Evolutionary conservation across 306 rosid species (phyloP).

Genomic region (Elaeagnus macrophylla): DNA sequence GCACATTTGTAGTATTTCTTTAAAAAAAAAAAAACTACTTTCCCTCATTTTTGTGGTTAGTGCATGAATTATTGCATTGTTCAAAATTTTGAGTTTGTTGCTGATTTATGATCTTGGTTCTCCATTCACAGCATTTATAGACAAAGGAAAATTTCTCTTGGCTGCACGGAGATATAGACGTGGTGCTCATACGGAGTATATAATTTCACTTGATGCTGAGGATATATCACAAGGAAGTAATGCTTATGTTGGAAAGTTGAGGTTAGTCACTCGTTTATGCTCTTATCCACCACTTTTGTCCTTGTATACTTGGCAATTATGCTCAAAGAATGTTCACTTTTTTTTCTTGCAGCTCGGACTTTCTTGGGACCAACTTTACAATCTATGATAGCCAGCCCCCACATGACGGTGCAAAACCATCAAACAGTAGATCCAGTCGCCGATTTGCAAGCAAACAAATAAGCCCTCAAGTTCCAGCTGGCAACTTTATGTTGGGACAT

Average conservation of each 20-base stretch:
- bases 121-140: conserved; percentile 64
- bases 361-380: conserved; percentile 90
- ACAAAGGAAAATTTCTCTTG: conserved; percentile 84
- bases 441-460: conserved; percentile 96
- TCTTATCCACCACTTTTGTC: not conserved
- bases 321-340: too few species aligned
- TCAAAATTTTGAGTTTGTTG: conserved; percentile 7
- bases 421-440: conserved; percentile 61
- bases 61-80: conserved; percentile 11
- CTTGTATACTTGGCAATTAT: too few species aligned
- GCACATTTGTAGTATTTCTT: too few species aligned
- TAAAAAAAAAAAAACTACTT: not conserved
- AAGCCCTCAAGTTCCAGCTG: conserved; percentile 93
- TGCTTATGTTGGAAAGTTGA: conserved; percentile 90
- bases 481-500: conserved; percentile 84
- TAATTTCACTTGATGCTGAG: conserved; percentile 82
- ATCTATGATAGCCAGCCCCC: conserved; percentile 91
- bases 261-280: conserved; percentile 37
- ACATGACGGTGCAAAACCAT: conserved; percentile 84
- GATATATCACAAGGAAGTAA: conserved; percentile 94
- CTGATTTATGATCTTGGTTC: conserved; percentile 4
- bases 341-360: conserved; percentile 67
- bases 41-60: conserved; percentile 2
- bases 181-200: conserved; percentile 82
- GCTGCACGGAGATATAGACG: conserved; percentile 88